Evolutionary conservation across 768 basidiomycete species (phyloP).

Genomic region (Hygrophorus pudorinus): DNA sequence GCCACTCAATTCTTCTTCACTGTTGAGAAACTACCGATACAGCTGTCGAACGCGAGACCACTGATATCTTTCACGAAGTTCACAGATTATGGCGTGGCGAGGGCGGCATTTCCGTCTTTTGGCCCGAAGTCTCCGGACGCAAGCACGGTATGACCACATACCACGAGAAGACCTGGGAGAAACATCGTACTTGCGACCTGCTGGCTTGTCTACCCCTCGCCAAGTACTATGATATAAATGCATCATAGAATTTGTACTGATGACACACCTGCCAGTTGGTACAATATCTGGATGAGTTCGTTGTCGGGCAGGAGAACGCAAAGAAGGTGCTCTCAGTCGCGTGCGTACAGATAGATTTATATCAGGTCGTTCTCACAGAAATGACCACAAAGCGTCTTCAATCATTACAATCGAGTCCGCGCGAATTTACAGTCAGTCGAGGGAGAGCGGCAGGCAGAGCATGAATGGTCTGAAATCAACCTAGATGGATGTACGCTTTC

Average conservation of each 20-base stretch:
- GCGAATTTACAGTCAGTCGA: slow-evolving; percentile 51
- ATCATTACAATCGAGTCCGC: slow-evolving; percentile 85
- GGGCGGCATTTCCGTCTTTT: background rate
- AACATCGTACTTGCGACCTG: slow-evolving; percentile 25
- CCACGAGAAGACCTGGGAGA: slow-evolving; percentile 22
- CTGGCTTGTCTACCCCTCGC: slow-evolving; percentile 47
- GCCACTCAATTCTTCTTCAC: no score
- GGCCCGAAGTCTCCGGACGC: slow-evolving; percentile 35
- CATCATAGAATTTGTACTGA: background rate
- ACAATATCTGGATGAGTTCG: slow-evolving; percentile 78
- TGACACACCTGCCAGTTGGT: slow-evolving; percentile 48
- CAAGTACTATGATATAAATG: slow-evolving; percentile 24
- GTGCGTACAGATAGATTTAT: slow-evolving; percentile 39
- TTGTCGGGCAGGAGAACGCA: slow-evolving; percentile 85
- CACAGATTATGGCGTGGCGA: background rate
- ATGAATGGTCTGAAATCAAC: slow-evolving; percentile 9
- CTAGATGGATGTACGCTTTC: slow-evolving; percentile 3
- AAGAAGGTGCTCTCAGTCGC: slow-evolving; percentile 94
- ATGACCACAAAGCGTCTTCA: slow-evolving; percentile 62
- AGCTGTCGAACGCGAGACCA: no score
- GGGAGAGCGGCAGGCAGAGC: slow-evolving; percentile 19
- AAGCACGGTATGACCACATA: slow-evolving; percentile 39
- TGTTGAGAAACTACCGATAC: no score
- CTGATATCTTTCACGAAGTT: background rate
- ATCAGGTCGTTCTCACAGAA: background rate